Conservation (phyloP, 257 asterid species). For the Nicotiana otophora region DNA sequence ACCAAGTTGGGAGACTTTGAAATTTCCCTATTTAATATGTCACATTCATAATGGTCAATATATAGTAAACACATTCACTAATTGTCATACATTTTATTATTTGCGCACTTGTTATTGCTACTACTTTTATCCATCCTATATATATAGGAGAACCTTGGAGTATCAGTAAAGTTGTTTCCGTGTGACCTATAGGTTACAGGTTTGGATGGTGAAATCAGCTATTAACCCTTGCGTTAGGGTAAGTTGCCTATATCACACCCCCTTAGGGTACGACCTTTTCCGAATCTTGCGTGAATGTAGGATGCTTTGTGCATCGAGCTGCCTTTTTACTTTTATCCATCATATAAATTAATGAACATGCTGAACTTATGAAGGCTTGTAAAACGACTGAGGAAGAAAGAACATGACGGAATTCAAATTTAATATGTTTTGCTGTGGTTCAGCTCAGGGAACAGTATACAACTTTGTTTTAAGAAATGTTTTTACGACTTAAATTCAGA, state of each 20-base stretch:
- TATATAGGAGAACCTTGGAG: too few relatives aligned
- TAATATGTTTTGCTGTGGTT: too few relatives aligned
- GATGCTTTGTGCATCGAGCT: too few relatives aligned
- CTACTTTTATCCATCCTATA: not conserved
- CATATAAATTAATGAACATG: too few relatives aligned
- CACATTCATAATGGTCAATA: not conserved
- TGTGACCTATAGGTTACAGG: too few relatives aligned
- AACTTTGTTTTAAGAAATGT: not conserved
- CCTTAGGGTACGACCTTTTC: too few relatives aligned
- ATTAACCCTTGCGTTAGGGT: too few relatives aligned
- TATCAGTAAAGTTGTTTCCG: too few relatives aligned
- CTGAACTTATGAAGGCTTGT: not conserved
- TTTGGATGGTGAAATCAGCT: too few relatives aligned
- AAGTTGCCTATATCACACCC: too few relatives aligned
- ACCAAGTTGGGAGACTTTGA: not conserved
- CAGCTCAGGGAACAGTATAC: not conserved
- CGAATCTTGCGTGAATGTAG: too few relatives aligned
- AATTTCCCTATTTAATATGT: not conserved
- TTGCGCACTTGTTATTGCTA: not conserved
- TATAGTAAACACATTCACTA: not conserved
- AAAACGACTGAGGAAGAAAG: not conserved
- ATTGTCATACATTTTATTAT: not conserved
- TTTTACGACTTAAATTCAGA: not conserved
- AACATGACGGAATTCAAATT: not conserved
- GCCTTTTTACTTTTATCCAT: too few relatives aligned